Percentiles rank a stretch among this genome's conserved stretches.
phyloP scores from a whole-genome alignment of 768 basidiomycete genomes.

The Cystobasidium onofrii region DNA sequence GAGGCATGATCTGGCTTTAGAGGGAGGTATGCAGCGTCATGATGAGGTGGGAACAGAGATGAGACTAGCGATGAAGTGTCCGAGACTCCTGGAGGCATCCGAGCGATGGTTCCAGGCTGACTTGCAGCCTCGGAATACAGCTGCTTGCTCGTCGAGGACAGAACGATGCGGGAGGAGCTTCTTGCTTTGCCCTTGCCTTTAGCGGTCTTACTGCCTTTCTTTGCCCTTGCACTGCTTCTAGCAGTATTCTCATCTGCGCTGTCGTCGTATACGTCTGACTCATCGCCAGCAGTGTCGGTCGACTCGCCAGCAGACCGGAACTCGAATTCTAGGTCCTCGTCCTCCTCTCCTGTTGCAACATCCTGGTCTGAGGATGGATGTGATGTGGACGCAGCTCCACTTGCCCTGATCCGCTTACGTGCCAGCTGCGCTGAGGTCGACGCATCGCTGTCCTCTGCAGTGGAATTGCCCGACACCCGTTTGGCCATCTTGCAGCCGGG shows the following conservation, averaged over 20 bases:
- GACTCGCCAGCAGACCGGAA: slow-evolving; percentile 27
- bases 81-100: slow-evolving; percentile 16
- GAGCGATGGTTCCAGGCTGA: slow-evolving; percentile 35
- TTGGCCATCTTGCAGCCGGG: background rate
- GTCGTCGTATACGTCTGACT: background rate
- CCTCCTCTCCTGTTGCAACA: slow-evolving; percentile 9
- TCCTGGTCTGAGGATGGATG: background rate
- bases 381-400: background rate
- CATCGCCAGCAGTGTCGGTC: slow-evolving; percentile 28
- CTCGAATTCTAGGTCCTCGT: slow-evolving; percentile 25
- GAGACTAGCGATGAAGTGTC: slow-evolving; percentile 28
- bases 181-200: slow-evolving; percentile 5
- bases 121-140: slow-evolving; percentile 35
- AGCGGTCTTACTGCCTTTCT: background rate
- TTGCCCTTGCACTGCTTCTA: background rate
- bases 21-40: slow-evolving; percentile 51
- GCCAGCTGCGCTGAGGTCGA: background rate
- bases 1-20: slow-evolving; percentile 84
- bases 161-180: slow-evolving; percentile 1
- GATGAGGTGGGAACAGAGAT: slow-evolving; percentile 48
- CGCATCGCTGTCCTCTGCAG: slow-evolving; percentile 25
- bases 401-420: background rate
- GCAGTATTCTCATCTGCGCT: background rate
- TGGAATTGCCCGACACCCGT: slow-evolving; percentile 6
- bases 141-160: slow-evolving; percentile 26